These are phyloP conservation scores for Ricinus communis DNA, from an alignment of 345 rosid species.

Conservation along the genomic window DNA sequence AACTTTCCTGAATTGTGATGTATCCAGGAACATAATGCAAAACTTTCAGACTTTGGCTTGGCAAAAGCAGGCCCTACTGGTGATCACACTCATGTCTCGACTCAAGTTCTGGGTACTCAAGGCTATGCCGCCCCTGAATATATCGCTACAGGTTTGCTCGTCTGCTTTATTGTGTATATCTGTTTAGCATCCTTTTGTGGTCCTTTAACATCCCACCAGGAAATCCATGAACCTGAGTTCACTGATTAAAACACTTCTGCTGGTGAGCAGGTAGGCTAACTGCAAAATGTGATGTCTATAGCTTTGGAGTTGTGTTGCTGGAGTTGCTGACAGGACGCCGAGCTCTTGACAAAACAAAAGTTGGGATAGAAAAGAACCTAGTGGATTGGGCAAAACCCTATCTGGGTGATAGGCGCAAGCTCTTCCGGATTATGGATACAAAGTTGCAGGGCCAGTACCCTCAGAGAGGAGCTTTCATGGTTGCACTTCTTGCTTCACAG, in stretches of 20 bases:
- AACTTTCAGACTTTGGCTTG: constrained; percentile 66
- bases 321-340: constrained; percentile 26
- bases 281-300: constrained; percentile 20
- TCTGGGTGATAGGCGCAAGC: constrained; percentile 18
- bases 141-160: constrained; percentile 51
- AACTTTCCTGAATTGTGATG: constrained; percentile 10
- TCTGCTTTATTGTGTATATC: not conserved
- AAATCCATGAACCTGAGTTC: too few relatives aligned
- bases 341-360: constrained; percentile 16
- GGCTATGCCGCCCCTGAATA: constrained; percentile 71
- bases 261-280: constrained; percentile 17
- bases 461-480: constrained; percentile 52
- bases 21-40: constrained; percentile 58
- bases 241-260: not conserved
- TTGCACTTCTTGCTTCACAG: constrained; percentile 54
- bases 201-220: too few relatives aligned
- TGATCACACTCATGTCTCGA: constrained; percentile 50
- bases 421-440: constrained; percentile 20
- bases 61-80: constrained; percentile 68
- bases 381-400: constrained; percentile 22
- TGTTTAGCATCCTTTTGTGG: too few relatives aligned
- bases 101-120: constrained; percentile 57
- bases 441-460: constrained; percentile 50
- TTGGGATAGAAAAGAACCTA: constrained; percentile 13
- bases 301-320: constrained; percentile 23